Evolutionary conservation across 805 yeast genomes (phyloP), one percentile per base, ranked within the genome.

Genomic region (Pichia rugopelliculosa): DNA sequence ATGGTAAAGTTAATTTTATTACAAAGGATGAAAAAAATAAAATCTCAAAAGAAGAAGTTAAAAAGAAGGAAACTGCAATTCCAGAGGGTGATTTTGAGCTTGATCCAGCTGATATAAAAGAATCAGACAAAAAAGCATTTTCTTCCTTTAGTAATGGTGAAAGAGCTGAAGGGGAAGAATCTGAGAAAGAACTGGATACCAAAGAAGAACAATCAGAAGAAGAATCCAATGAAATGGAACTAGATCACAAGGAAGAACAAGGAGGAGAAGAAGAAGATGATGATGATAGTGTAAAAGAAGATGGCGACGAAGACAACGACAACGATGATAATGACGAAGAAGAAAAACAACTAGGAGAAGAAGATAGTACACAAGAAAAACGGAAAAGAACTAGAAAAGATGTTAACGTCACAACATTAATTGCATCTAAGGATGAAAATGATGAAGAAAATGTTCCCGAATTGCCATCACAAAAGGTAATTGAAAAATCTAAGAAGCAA

Each of bases 1-100:
- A 86, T 52, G 96, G 96, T 13, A 68, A 71, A 44, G 80, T 84
- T 0, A 76, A 76, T 46, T 84, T 83, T 57, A 59, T 73, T n/a
- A 73, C 72, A 10, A 70, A 60, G 13, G 73, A 70, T 36, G 58
- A 65, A 52, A 42, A 41, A 11, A 52, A 48, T 36, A 50, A 37
- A 13, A 39, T 46, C 10, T 46, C 55, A 20, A 42, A 46, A 24
- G 62, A 58, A 30, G 61, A 61, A 11, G 58, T 52, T 3, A 57
- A 53, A 25, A 50, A 49, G 10, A 55, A 52, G 12, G 63, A 57
- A n/a, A 52, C 48, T 44, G 51, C 23, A 2, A 47, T 50, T 13
- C 57, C 61, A 21, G 58, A 56, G 8, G 67, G 59, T 33, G 58
- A 53, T 11, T 60, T 53, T 40, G 60, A 53, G 40, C 24, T 56